phyloP scores from a whole-genome alignment of 176 grass and related monocot genomes.

The Oryza australiensis region DNA sequence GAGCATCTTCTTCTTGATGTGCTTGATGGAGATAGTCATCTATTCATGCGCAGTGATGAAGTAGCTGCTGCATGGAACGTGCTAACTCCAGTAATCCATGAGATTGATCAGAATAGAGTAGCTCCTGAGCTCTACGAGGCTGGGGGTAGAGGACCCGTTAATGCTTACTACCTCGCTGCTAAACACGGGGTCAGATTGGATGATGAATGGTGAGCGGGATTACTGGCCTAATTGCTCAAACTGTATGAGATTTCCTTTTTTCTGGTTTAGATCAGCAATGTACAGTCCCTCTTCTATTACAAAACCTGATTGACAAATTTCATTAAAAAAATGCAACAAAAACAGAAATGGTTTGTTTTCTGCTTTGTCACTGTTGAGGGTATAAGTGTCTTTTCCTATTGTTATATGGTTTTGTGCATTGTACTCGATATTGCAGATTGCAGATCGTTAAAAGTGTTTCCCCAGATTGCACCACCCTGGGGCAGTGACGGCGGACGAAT shows the following conservation, averaged over 20 bases:
- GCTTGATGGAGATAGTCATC: slow-evolving; percentile 86
- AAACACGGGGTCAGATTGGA: slow-evolving; percentile 88
- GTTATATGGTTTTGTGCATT: background rate
- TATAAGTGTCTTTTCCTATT: background rate
- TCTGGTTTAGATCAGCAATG: background rate
- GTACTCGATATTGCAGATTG: background rate
- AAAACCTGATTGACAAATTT: background rate
- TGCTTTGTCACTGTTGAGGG: background rate
- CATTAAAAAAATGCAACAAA: background rate
- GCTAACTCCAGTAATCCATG: slow-evolving; percentile 67
- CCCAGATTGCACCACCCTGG: background rate
- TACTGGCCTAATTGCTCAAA: background rate
- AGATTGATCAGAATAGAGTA: slow-evolving; percentile 72
- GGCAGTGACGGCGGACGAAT: background rate
- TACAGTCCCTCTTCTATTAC: slow-evolving; percentile 6
- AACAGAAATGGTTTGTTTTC: background rate
- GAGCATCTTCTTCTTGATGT: slow-evolving; percentile 93
- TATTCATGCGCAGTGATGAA: slow-evolving; percentile 96
- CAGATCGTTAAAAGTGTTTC: background rate
- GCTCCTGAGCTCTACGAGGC: slow-evolving; percentile 81
- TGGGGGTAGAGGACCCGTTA: slow-evolving; percentile 72
- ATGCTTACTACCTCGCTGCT: slow-evolving; percentile 88
- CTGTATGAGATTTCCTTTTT: background rate
- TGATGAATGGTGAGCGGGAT: slow-evolving; percentile 54
- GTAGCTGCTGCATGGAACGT: slow-evolving; percentile 80